Evolutionary conservation across 2,329 filamentous ascomycete species (phyloP).

Genomic region (Trichoderma simmonsii): DNA sequence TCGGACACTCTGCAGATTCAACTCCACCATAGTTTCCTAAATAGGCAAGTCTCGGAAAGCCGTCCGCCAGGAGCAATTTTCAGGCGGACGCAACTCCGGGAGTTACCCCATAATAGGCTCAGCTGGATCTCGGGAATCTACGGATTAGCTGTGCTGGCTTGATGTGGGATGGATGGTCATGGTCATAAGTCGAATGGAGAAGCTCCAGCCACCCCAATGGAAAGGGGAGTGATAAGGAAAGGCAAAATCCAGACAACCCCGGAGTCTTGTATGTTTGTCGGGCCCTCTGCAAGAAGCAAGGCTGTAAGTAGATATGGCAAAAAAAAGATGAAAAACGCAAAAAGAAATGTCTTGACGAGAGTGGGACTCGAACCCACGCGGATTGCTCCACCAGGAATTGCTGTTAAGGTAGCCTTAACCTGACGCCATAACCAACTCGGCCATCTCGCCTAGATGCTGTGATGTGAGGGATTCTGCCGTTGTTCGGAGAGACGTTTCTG

Average conservation of each 20-base stretch:
- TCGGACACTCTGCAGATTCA: not conserved
- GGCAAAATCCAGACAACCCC: not conserved
- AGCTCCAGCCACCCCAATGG: not conserved
- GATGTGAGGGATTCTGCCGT: not conserved
- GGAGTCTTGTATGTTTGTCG: not conserved
- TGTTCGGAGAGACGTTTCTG: conserved; percentile 9
- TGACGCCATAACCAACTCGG: conserved; percentile 22
- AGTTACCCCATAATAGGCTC: not conserved
- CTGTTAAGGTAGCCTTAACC: conserved; percentile 21
- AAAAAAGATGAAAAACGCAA: not conserved
- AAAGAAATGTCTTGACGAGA: conserved; percentile 19
- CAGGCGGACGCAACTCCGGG: not conserved
- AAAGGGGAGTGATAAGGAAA: not conserved
- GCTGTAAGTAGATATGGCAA: not conserved
- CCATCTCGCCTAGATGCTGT: conserved; percentile 18
- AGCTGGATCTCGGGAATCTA: not conserved
- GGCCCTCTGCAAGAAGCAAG: not conserved
- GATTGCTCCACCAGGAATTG: conserved; percentile 22
- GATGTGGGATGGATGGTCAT: not conserved
- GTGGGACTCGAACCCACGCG: conserved; percentile 23
- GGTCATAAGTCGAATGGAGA: not conserved
- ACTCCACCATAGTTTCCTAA: not conserved
- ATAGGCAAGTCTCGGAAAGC: conserved; percentile 2
- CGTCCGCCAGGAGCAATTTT: not conserved
- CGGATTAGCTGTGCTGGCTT: not conserved